These are phyloP conservation scores for Pythium folliculosum DNA, from an alignment of 352 stramenopile species.

Conservation along the genomic window DNA sequence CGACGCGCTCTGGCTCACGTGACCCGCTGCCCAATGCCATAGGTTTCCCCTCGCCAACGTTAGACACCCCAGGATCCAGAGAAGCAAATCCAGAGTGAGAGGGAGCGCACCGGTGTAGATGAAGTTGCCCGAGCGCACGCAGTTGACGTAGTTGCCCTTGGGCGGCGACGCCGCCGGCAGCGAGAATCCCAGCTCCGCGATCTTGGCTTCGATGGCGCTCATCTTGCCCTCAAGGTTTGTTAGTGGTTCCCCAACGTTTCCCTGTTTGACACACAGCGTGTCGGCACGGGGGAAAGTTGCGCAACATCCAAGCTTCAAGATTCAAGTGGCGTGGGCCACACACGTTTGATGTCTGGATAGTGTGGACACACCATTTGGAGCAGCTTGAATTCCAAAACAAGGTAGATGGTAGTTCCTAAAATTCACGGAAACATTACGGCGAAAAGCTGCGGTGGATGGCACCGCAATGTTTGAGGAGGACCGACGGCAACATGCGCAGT, in stretches of 20 bases:
- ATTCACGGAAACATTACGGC: no score
- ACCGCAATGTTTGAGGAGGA: no score
- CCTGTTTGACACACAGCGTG: no score
- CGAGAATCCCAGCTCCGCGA: slow-evolving; percentile 70
- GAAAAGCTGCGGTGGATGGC: no score
- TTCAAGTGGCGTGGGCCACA: not conserved
- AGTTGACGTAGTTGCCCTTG: slow-evolving; percentile 74
- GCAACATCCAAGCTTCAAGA: not conserved
- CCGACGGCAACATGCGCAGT: not conserved
- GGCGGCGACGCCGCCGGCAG: slow-evolving; percentile 60
- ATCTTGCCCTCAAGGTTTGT: slow-evolving; percentile 9
- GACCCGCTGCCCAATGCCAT: slow-evolving; percentile 39
- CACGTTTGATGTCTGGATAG: not conserved
- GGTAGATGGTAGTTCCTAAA: not conserved
- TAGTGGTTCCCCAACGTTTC: not conserved
- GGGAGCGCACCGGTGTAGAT: slow-evolving; percentile 56
- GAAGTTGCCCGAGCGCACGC: slow-evolving; percentile 60
- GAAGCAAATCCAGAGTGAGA: not conserved
- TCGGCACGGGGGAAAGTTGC: not conserved
- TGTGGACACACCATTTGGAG: not conserved
- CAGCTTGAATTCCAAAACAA: not conserved
- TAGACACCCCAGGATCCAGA: not conserved
- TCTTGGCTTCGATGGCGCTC: slow-evolving; percentile 56
- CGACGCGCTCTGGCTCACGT: slow-evolving; percentile 49
- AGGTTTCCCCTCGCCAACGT: not conserved